A percentile compares a stretch with the other conserved stretches of the same genome.
phyloP scores from a whole-genome alignment of 345 rosid genomes.

The Eucalyptus marginata region DNA sequence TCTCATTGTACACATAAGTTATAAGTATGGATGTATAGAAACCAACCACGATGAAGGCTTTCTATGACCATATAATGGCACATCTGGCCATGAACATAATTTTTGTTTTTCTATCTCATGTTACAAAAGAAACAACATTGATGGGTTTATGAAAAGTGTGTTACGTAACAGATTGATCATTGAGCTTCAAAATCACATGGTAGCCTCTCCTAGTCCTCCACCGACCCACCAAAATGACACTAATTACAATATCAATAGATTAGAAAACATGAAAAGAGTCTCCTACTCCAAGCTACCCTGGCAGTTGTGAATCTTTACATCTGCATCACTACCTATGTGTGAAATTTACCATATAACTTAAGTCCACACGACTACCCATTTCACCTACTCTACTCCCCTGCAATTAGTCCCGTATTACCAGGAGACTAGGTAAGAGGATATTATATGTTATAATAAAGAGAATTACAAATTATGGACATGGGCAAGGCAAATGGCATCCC shows the following conservation, averaged over 20 bases:
- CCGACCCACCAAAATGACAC: neutral
- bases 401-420: neutral
- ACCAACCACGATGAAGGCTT: neutral
- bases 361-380: neutral
- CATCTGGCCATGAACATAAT: neutral
- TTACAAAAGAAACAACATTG: neutral
- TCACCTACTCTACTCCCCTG: neutral
- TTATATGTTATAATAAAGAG: neutral
- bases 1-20: neutral
- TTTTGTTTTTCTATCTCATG: neutral
- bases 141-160: neutral
- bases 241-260: neutral
- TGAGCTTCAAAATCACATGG: neutral
- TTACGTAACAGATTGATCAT: neutral
- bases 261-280: neutral
- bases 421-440: neutral
- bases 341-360: neutral
- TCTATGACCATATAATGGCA: neutral
- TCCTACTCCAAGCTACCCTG: neutral
- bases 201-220: neutral
- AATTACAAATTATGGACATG: neutral
- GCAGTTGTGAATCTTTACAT: neutral
- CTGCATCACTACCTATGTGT: neutral
- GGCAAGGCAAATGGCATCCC: neutral
- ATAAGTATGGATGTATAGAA: neutral